Conservation (phyloP, 345 rosid genomes). For the Carallia brachiata region DNA sequence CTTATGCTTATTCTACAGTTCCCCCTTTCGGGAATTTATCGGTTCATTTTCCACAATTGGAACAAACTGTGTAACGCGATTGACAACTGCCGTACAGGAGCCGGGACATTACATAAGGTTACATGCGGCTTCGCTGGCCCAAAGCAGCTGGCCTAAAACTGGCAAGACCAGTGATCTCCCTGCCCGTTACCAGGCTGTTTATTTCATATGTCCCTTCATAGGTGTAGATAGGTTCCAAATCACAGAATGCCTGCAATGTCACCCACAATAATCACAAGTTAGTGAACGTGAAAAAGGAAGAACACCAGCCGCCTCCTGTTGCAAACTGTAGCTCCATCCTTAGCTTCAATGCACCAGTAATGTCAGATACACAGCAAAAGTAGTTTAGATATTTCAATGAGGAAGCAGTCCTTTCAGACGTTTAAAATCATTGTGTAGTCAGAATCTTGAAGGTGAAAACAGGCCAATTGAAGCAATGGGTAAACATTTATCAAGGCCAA, state of each 20-base stretch:
- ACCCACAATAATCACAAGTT: no score
- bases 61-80: not conserved
- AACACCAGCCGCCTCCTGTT: no score
- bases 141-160: constrained; percentile 66
- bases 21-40: not conserved
- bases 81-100: no score
- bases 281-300: no score
- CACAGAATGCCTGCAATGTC: constrained; percentile 84
- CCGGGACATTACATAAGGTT: not conserved
- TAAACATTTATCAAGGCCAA: not conserved
- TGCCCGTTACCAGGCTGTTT: constrained; percentile 81
- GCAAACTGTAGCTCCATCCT: no score
- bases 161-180: constrained; percentile 90
- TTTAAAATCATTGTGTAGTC: no score
- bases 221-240: constrained; percentile 93
- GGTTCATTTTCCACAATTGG: not conserved
- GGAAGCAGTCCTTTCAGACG: no score
- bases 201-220: constrained; percentile 97
- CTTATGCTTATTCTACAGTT: not conserved
- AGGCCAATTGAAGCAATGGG: not conserved
- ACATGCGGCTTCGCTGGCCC: constrained; percentile 66
- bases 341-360: no score
- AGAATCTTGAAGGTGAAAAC: no score
- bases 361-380: no score
- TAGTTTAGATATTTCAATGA: no score